Evolutionary conservation across 1,284 basidiomycete species (phyloP).

Genomic region (Pseudozyma thailandica): DNA sequence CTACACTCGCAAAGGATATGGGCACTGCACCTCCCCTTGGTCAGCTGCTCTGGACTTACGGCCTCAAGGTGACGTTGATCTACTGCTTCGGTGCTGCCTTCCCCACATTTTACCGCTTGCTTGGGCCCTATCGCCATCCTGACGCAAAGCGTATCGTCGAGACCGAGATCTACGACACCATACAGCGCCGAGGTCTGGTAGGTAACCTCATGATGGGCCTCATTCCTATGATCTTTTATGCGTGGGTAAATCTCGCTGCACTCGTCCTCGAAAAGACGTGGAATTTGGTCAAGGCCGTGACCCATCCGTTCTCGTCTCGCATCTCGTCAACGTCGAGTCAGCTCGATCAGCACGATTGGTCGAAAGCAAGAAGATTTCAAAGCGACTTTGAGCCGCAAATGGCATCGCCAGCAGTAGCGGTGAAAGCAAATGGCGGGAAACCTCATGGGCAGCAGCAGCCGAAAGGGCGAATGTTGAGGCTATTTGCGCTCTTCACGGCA

Average conservation of each 20-base stretch:
- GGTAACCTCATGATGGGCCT: slow-evolving; percentile 75
- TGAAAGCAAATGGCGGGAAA: background rate
- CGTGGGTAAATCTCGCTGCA: slow-evolving; percentile 68
- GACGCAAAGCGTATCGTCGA: slow-evolving; percentile 70
- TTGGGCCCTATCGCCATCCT: slow-evolving; percentile 72
- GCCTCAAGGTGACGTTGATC: slow-evolving; percentile 72
- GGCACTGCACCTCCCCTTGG: slow-evolving; percentile 73
- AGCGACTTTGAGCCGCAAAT: slow-evolving; percentile 29
- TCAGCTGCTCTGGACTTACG: slow-evolving; percentile 72
- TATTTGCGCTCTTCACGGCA: slow-evolving; percentile 39
- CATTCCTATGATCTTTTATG: slow-evolving; percentile 70
- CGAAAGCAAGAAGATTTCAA: slow-evolving; percentile 23
- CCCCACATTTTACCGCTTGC: slow-evolving; percentile 75
- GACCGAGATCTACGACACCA: slow-evolving; percentile 76
- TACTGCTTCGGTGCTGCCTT: slow-evolving; percentile 77
- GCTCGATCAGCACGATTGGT: background rate
- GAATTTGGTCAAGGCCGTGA: slow-evolving; percentile 6
- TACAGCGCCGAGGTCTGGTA: slow-evolving; percentile 73
- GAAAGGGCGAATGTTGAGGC: slow-evolving; percentile 28
- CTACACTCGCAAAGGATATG: slow-evolving; percentile 75
- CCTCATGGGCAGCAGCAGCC: background rate
- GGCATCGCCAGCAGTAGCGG: background rate
- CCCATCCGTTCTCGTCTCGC: slow-evolving; percentile 5
- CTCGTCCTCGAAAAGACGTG: slow-evolving; percentile 58
- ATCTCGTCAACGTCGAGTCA: background rate